phyloP scores from a whole-genome alignment of 2,329 filamentous ascomycete genomes.

The Stachybotrys chlorohalonatus region DNA sequence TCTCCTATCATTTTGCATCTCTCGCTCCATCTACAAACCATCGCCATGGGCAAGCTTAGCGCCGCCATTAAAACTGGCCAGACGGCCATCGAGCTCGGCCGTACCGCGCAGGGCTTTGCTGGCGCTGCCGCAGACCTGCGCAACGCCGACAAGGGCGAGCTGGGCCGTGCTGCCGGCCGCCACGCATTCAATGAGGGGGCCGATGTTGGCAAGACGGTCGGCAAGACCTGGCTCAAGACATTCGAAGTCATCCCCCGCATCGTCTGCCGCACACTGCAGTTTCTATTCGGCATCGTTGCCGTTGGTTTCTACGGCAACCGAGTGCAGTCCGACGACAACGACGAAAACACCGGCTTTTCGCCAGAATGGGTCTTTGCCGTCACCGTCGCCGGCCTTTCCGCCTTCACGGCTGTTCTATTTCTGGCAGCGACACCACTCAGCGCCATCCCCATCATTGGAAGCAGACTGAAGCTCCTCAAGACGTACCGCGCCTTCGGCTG shows the following conservation, averaged over 20 bases:
- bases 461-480: slow-evolving; percentile 23
- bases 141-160: slow-evolving; percentile 20
- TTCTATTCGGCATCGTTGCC: slow-evolving; percentile 60
- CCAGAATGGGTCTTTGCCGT: slow-evolving; percentile 58
- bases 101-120: slow-evolving; percentile 16
- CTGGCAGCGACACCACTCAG: slow-evolving; percentile 26
- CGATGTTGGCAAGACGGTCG: slow-evolving; percentile 29
- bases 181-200: slow-evolving; percentile 23
- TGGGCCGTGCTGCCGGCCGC: slow-evolving; percentile 22
- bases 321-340: slow-evolving; percentile 34
- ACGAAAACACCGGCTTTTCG: slow-evolving; percentile 26
- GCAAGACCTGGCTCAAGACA: slow-evolving; percentile 34
- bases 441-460: slow-evolving; percentile 21
- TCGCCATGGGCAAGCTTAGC: slow-evolving; percentile 19
- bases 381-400: slow-evolving; percentile 44
- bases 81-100: slow-evolving; percentile 21
- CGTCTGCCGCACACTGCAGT: slow-evolving; percentile 55
- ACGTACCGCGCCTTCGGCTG: slow-evolving; percentile 34
- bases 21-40: neutral
- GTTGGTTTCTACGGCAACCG: slow-evolving; percentile 60
- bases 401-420: slow-evolving; percentile 36
- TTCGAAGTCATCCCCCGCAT: slow-evolving; percentile 39
- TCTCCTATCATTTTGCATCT: neutral
- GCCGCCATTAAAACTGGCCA: slow-evolving; percentile 22
- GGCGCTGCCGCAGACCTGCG: slow-evolving; percentile 19